Evolutionary conservation across 176 grass and related monocot species (phyloP), one percentile per base, ranked within the genome.

Genomic region (Aegilops sharonensis): DNA sequence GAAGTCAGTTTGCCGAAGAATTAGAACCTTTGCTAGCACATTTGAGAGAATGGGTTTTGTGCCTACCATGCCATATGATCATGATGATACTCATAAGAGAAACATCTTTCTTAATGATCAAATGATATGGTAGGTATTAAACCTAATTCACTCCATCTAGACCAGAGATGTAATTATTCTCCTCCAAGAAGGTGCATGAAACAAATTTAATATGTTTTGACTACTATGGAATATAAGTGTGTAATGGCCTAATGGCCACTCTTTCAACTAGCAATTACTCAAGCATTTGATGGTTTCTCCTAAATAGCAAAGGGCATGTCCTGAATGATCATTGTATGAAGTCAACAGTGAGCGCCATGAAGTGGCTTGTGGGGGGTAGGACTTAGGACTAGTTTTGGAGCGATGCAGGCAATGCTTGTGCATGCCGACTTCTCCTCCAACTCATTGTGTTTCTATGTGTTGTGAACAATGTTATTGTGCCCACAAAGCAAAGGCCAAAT

Each of bases 1-100:
- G 96, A 98, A 88, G 92, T 98, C 88, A 95, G 92, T 91, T 92
- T 95, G 70, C 90, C 93, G 14, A 93, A 92, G 45, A 88, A 85
- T 77, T 88, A 85, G 82, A 85, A 70, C 21, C 62, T 40, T 31
- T 77, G 35, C 64, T 35, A 65, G 52, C 54, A 72, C 15, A 35
- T 27, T 11, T 54, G 18, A 48, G 63, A 40, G 32, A 54, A 13
- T 64, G 82, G 75, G 75, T 24, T 15, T 57, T 45, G 34, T 30
- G 75, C 61, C 68, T 84, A 84, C 23, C 68, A 76, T 84, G 75
- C 17, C 81, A 79, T 60, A 60, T 80, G 67, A 67, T 81, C 80
- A 67, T 64, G 17, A 32, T 82, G 77, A 77, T 88, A 63, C 64
- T 68, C 13, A 17, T 36, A 79, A 34, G 60, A 34, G 56, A 85